Conservation (phyloP, 768 basidiomycete genomes). For the Pholiota microspora region DNA sequence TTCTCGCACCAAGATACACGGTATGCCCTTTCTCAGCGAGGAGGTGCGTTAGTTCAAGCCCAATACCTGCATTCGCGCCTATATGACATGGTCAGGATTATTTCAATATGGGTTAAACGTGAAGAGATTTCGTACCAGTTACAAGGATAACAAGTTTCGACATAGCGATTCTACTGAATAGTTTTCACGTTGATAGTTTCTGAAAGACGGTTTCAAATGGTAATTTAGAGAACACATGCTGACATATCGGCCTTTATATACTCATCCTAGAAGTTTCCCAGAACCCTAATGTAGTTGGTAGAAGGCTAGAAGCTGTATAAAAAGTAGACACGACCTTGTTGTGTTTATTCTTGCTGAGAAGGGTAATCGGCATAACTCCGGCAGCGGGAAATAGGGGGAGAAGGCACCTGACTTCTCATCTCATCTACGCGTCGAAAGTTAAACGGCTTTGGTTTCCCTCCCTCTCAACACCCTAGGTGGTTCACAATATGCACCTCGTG, state of each 20-base stretch:
- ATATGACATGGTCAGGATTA: not conserved
- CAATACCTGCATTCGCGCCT: conserved; percentile 45
- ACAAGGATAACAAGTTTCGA: not conserved
- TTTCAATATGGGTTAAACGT: not conserved
- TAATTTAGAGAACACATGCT: too few relatives aligned
- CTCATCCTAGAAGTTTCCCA: too few relatives aligned
- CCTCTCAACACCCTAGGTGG: not conserved
- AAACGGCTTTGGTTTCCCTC: not conserved
- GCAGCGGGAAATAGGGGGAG: too few relatives aligned
- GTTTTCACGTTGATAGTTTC: not conserved
- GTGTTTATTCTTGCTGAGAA: too few relatives aligned
- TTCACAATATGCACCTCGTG: conserved; percentile 18
- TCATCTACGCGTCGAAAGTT: too few relatives aligned
- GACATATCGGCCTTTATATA: too few relatives aligned
- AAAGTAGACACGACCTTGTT: too few relatives aligned
- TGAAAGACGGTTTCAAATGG: not conserved
- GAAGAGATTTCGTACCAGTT: not conserved
- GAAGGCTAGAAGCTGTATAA: too few relatives aligned
- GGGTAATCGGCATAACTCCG: too few relatives aligned
- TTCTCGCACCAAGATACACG: conserved; percentile 43
- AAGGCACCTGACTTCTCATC: too few relatives aligned
- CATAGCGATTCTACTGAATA: not conserved
- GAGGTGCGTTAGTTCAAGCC: conserved; percentile 40
- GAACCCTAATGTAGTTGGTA: too few relatives aligned
- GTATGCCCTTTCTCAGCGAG: conserved; percentile 40